Conservation (phyloP, 139 green algal genomes). For the Pleodorina starrii region DNA sequence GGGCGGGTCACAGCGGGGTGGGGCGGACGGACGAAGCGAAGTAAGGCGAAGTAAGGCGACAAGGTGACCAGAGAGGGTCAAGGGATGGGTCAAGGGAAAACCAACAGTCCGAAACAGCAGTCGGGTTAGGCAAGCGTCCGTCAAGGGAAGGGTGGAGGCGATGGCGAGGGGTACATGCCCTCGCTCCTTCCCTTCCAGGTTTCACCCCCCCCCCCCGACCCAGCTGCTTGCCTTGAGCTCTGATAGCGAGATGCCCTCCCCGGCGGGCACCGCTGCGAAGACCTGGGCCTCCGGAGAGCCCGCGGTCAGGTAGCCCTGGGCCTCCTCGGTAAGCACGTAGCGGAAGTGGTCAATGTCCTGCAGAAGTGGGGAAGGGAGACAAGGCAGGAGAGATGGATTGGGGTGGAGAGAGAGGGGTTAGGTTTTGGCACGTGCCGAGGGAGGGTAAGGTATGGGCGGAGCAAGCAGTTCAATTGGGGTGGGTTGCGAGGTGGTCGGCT, state of each 20-base stretch:
- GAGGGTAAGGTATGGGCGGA: not conserved
- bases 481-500: no score
- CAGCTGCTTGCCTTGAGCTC: slow-evolving; percentile 77
- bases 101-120: no score
- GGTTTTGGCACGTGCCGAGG: no score
- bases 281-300: slow-evolving; percentile 92
- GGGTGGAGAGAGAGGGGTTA: not conserved
- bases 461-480: no score
- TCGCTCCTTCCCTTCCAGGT: not conserved
- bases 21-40: no score
- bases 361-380: not conserved
- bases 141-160: no score
- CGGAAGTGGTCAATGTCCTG: slow-evolving; percentile 84
- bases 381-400: not conserved
- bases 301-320: slow-evolving; percentile 71
- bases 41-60: no score
- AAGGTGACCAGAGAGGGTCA: no score
- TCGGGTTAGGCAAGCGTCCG: no score
- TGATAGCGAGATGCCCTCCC: slow-evolving; percentile 81
- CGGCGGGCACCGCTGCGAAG: slow-evolving; percentile 77
- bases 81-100: no score
- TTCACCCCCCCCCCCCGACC: not conserved
- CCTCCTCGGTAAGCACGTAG: slow-evolving; percentile 87
- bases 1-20: not conserved
- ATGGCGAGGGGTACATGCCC: not conserved